Base-by-base conservation (phyloP, 305 asterid genomes). In the Rubia tinctorum region DNA sequence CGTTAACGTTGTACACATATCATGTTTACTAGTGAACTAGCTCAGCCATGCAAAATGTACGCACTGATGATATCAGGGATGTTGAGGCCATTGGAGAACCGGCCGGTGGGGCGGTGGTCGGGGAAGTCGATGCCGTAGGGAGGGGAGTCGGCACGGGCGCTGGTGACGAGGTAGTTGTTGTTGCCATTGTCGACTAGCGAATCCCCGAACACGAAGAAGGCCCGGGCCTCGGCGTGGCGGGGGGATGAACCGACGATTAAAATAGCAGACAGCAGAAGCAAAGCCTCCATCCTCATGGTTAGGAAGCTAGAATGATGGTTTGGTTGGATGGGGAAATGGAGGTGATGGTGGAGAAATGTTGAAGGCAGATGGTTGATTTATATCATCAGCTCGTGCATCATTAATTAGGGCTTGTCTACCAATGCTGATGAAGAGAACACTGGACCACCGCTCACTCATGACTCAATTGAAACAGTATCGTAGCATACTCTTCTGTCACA, bases 61-160 rank as follows among this genome's bases (percentile, higher is more conserved):
- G 34, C 45, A 73, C 76, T 39, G 22, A 73, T 63, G 22, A 73
- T 63, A 34, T 73, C 76, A 30, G 70, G 71, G 11, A 73, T 73
- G 49, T 51, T 73, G 65, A 63, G 53, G 71, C 76, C 76, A 6
- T 73, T 73, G 1, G 76, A 73, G 71, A 73, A 73, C 15, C 76
- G 76, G 70, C 76, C 76, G 7, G 76, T 73, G 14, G 76, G 63
- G 39, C 63, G 70, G 65, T 73, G 76, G 37, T 17, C 20, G 0
- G 76, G 76, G 68, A 22, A 72, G 47, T 73, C 76, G 40, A 73
- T 64, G 71, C 76, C 76, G 6, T 73, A 62, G 20, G 76, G 76
- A 3, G 76, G 76, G 39, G 62, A 18, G 47, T 73, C 70, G 71
- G 76, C 76, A 20, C 70, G 76, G 70, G 76, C 76, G 39, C 40